Conservation (phyloP, 495 filamentous ascomycete species). For the Wilcoxina mikolae region DNA sequence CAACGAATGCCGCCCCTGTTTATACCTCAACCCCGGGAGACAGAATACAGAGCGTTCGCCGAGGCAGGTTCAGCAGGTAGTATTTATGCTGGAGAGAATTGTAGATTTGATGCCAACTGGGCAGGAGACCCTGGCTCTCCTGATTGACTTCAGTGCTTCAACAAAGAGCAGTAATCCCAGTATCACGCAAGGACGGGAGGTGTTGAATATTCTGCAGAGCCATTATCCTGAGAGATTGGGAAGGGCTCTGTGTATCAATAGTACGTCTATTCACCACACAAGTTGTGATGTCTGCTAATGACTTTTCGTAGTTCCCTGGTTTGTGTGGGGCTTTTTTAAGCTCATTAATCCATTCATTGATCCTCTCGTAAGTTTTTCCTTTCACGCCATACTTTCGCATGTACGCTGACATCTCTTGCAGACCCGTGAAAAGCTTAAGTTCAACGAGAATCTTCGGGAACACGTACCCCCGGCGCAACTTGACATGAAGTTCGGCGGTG, state of each 20-base stretch:
- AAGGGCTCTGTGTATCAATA: conserved; percentile 69
- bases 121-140: conserved; percentile 67
- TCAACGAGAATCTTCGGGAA: conserved; percentile 70
- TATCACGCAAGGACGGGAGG: conserved; percentile 59
- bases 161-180: conserved; percentile 61
- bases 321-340: conserved; percentile 84
- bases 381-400: not conserved
- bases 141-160: conserved; percentile 78
- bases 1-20: conserved; percentile 64
- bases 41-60: conserved; percentile 84
- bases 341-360: conserved; percentile 92
- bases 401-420: conserved; percentile 16
- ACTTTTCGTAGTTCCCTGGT: conserved; percentile 54
- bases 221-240: conserved; percentile 94
- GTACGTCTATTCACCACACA: conserved; percentile 35
- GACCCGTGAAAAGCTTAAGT: conserved; percentile 83
- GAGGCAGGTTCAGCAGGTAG: conserved; percentile 85
- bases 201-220: conserved; percentile 74
- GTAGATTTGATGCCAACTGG: conserved; percentile 75
- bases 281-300: not conserved
- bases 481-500: conserved; percentile 51
- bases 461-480: conserved; percentile 68
- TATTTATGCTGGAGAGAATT: conserved; percentile 84
- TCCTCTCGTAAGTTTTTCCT: conserved; percentile 35
- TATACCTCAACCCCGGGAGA: conserved; percentile 71